Conservation (phyloP, 331 rosid species). For the Pyrus hybrid region DNA sequence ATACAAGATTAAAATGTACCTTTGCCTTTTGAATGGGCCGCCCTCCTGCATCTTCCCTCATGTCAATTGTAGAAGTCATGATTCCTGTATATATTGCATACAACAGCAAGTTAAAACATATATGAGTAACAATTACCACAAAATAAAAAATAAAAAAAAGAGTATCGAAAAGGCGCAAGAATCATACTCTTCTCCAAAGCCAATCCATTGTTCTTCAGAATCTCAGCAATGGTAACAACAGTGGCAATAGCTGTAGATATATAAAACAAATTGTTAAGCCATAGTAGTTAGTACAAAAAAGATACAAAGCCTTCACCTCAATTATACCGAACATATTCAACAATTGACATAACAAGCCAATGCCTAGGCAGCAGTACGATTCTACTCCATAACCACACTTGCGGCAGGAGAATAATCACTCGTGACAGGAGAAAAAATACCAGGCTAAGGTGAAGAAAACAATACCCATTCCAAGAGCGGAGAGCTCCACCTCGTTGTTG, state of each 20-base stretch:
- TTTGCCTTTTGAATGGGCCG: conserved; percentile 37
- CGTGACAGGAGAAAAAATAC: not conserved
- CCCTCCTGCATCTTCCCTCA: conserved; percentile 30
- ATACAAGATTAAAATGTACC: conserved; percentile 8
- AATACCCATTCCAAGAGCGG: conserved; percentile 41
- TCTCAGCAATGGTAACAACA: conserved; percentile 39
- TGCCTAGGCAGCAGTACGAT: not conserved
- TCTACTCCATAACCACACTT: not conserved
- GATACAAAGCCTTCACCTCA: not conserved
- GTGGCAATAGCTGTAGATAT: conserved; percentile 36
- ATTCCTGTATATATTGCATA: conserved; percentile 19
- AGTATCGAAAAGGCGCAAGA: not conserved
- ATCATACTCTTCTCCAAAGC: conserved; percentile 40
- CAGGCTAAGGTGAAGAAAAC: not conserved
- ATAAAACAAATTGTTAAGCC: not conserved
- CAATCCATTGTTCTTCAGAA: conserved; percentile 40
- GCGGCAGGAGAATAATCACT: not conserved
- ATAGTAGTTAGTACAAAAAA: not conserved
- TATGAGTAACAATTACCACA: not conserved
- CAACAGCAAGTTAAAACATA: not conserved
- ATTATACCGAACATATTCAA: not conserved
- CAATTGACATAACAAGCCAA: not conserved
- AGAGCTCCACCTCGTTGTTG: conserved; percentile 34
- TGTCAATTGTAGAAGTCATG: conserved; percentile 33
- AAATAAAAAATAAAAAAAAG: not conserved